These are phyloP conservation scores for Gnomoniopsis smithogilvyi DNA, from an alignment of 2,329 filamentous ascomycete species.

Conservation along the genomic window DNA sequence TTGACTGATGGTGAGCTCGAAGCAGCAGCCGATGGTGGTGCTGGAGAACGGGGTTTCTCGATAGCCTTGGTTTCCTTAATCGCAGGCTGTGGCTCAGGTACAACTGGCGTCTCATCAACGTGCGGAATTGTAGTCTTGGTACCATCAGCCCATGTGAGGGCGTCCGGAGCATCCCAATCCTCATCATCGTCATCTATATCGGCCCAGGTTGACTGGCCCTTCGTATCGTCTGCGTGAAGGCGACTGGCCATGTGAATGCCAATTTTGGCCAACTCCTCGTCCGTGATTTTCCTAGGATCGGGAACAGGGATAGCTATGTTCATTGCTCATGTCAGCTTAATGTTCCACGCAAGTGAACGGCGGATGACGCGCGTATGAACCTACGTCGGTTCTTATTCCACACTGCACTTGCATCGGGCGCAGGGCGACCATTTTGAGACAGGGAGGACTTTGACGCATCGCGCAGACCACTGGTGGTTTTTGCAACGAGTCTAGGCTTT, in stretches of 20 bases:
- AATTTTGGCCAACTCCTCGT: conserved; percentile 83
- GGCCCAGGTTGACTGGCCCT: conserved; percentile 73
- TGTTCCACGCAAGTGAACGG: background rate
- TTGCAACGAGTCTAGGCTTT: conserved; percentile 72
- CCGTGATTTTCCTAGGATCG: conserved; percentile 78
- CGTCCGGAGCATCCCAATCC: conserved; percentile 81
- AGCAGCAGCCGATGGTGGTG: conserved; percentile 21
- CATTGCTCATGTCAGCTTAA: conserved; percentile 17
- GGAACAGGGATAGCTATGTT: conserved; percentile 58
- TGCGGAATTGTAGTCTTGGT: conserved; percentile 75
- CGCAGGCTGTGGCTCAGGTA: conserved; percentile 1
- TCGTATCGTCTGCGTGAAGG: conserved; percentile 69
- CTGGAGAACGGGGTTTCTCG: conserved; percentile 42
- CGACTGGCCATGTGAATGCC: conserved; percentile 82
- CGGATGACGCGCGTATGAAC: conserved; percentile 27
- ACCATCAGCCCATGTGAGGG: conserved; percentile 84
- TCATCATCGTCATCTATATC: conserved; percentile 81
- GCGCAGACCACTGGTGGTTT: conserved; percentile 61
- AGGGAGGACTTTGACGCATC: conserved; percentile 46
- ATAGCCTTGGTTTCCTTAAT: conserved; percentile 26
- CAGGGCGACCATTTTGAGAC: conserved; percentile 39
- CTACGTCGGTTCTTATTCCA: conserved; percentile 89
- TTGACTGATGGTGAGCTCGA: conserved; percentile 40
- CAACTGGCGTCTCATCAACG: conserved; percentile 46
- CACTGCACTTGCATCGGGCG: conserved; percentile 70